Evolutionary conservation across 2,329 filamentous ascomycete genomes (phyloP), one percentile per base, ranked within the genome.

Genomic region (Delphinella strobiligena): DNA sequence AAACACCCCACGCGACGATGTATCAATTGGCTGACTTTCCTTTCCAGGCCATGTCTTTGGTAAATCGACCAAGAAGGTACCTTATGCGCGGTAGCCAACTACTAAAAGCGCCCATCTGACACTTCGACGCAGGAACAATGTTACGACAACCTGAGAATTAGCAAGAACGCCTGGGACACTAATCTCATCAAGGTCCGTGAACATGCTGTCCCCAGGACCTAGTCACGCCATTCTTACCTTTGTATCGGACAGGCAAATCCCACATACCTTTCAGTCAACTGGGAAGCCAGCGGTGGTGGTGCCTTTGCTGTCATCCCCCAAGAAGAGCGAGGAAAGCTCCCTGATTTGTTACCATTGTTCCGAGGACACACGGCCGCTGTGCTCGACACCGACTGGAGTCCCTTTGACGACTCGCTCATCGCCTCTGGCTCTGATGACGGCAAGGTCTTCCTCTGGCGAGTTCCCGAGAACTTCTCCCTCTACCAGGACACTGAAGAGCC

Each of bases 121-220:
- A 32, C 15, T 17, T 2, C 10, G 8, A 17, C 12, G 16, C 43
- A 79, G 75, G 91, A 98, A 63, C 84, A 85, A 74, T 95, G 88
- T 72, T 98, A 96, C 68, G 91, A 98, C 65, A 96, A 96, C 64
- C 71, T 98, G 52, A 85, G 86, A 61, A 86, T 98, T 64, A 95
- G 87, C 58, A 85, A 82, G 65, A 98, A 98, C 78, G 91, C 91
- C 41, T 98, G 91, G 91, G 91, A 98, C 64, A 95, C 88, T 56
- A 98, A 98, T 68, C 70, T 98, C 58, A 75, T 96, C 67, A 96
- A 96, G 81, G 87, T 93, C 63, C 61, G 72, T 17, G n/a, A 40
- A 7, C 5, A 17, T 24, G 11, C 15, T 30, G 31, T 27, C 22
- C 22, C 22, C 22, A 27, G 22, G 7, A 7, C 7, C 22, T 27